Base-by-base conservation (phyloP, 1,284 basidiomycete species). In the Fomitopsis palustris region DNA sequence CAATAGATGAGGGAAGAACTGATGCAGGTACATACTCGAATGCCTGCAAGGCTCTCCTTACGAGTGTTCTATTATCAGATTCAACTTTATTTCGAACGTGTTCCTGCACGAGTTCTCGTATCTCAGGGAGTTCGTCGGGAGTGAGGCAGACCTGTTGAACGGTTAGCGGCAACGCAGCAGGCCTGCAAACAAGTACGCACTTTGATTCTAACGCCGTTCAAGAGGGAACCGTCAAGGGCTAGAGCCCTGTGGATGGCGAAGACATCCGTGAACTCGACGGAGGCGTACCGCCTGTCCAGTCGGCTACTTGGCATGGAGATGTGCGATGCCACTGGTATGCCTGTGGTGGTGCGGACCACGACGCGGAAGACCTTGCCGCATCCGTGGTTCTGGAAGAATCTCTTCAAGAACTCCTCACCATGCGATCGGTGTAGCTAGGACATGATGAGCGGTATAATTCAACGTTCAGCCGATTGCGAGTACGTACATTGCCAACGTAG, bases 401-500 rank as follows among this genome's bases (percentile, higher is more conserved):
- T 58, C 45, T 59, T 60, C 55, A 87, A 67, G 17, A 72, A 67
- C 1, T 69, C 61, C 55, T 76, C 71, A 6, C 74, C 77, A 55
- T 80, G 69, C 0, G 65, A 63, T 1, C 72, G 70, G 49, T 70
- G 62, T 31, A 77, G 62, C 74, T 75, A 58, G 35, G 35, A 52
- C 8, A n/a, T 12, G 4, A 23, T n/a, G 14, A 59, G 52, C 55
- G 54, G 35, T 55, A 25, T 29, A 29, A 9, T 10, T 37, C 5
- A 25, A 23, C 12, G 3, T 21, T 7, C 10, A 1, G 49, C 57
- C 29, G 35, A 38, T 16, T 39, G 16, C 10, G 66, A 16, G 5
- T 4, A 64, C 83, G 62, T 64, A 88, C 86, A 67, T 87, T 87
- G 39, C 86, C 86, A 27, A 86, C 82, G 66, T 76, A 87, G 21